Percentiles rank a stretch among this genome's conserved stretches.
These are phyloP conservation scores for Blastobotrys ciferrii DNA, from an alignment of 1,139 yeast species.

Conservation along the genomic window DNA sequence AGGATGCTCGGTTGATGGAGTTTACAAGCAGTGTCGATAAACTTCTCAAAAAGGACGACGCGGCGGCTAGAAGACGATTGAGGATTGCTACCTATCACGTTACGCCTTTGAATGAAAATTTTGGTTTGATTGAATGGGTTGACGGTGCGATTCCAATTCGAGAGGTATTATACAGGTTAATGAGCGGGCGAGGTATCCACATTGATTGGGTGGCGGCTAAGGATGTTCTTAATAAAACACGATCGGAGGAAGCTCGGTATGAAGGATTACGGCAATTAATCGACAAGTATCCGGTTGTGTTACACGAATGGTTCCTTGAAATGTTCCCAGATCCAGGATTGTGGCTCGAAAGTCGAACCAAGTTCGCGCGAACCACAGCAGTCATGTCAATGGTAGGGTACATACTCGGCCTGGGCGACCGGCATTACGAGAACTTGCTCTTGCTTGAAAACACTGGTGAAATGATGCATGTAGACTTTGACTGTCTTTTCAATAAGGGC, in stretches of 20 bases:
- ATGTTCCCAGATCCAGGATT: conserved; percentile 84
- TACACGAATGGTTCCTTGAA: conserved; percentile 84
- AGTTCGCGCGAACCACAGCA: conserved; percentile 76
- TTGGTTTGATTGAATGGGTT: conserved; percentile 94
- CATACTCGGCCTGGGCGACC: conserved; percentile 75
- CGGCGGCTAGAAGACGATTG: conserved; percentile 69
- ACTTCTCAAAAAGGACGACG: conserved; percentile 61
- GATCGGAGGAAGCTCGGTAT: conserved; percentile 5
- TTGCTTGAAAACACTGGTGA: conserved; percentile 73
- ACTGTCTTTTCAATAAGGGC: conserved; percentile 83
- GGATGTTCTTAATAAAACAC: conserved; percentile 16
- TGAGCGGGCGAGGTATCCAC: conserved; percentile 39
- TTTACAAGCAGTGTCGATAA: conserved; percentile 85
- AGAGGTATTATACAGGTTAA: conserved; percentile 53
- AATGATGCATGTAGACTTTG: conserved; percentile 92
- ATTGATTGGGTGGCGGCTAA: conserved; percentile 27
- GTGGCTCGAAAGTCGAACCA: conserved; percentile 80
- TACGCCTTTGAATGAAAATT: conserved; percentile 77
- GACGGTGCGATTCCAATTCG: conserved; percentile 79
- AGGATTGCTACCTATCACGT: conserved; percentile 83
- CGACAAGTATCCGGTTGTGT: conserved; percentile 62
- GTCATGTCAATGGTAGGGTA: conserved; percentile 98
- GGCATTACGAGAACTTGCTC: conserved; percentile 91
- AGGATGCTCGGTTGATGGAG: conserved; percentile 93
- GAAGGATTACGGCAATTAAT: conserved; percentile 23